These are phyloP conservation scores for Ceratobasidium sp. DNA, from an alignment of 1,284 basidiomycete species.

Conservation along the genomic window DNA sequence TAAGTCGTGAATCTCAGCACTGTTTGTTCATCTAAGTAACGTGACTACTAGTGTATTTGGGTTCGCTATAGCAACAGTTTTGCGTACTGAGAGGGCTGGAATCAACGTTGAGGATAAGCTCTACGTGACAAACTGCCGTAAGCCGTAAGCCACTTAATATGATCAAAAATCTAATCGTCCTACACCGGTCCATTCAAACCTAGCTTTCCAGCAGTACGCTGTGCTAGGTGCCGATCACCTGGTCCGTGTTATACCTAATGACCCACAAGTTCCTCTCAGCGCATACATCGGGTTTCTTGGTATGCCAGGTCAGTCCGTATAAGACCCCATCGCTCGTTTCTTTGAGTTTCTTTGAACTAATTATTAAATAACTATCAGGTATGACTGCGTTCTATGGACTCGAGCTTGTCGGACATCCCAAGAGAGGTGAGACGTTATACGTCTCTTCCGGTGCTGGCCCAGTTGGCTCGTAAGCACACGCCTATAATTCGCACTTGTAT, in stretches of 20 bases:
- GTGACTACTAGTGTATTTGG: constrained; percentile 53
- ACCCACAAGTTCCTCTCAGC: constrained; percentile 62
- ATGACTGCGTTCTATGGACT: constrained; percentile 57
- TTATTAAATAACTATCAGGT: constrained; percentile 43
- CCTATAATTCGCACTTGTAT: neutral
- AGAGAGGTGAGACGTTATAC: constrained; percentile 69
- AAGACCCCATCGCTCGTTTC: neutral
- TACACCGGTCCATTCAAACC: neutral
- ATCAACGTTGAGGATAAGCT: constrained; percentile 61
- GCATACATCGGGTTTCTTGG: constrained; percentile 65
- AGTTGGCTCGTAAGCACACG: constrained; percentile 60
- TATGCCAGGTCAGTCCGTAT: constrained; percentile 56
- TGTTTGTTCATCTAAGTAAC: too few species aligned
- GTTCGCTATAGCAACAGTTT: constrained; percentile 47
- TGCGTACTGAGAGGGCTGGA: constrained; percentile 59
- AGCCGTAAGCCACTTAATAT: neutral
- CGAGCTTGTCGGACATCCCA: constrained; percentile 59
- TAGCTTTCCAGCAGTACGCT: constrained; percentile 38
- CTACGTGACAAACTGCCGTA: constrained; percentile 20
- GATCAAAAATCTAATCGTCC: constrained; percentile 42
- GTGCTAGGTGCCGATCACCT: constrained; percentile 51
- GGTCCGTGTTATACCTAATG: neutral
- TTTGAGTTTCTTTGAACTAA: neutral
- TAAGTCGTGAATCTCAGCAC: neutral
- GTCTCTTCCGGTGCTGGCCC: constrained; percentile 68